Evolutionary conservation across 768 basidiomycete species (phyloP), one percentile per base, ranked within the genome.

Genomic region (Russula sp.): DNA sequence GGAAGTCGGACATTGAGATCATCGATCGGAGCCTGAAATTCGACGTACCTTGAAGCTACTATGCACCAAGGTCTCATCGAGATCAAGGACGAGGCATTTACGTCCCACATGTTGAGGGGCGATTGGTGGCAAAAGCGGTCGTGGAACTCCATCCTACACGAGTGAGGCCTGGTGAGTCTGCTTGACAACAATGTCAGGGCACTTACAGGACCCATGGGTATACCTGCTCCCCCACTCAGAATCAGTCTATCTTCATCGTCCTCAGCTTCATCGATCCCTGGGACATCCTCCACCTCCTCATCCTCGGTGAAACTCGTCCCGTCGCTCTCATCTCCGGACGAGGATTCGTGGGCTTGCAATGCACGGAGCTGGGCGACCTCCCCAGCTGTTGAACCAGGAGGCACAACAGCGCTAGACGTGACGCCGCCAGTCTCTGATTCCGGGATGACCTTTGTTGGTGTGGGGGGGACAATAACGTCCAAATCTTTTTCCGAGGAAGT

Each of bases 11-110:
- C 60, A 56, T 38, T 43, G 42, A 16, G 25, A 22, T 45, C 42
- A 22, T 45, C 42, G 35, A 56, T 34, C 42, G 22, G 51, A 7
- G 41, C 13, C 5, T 14, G 20, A 42, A 41, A 58, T 41, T 63
- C 25, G 13, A 60, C 76, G 43, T 64, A 96, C 96, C 85, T 98
- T 99, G 84, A 99, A 98, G 73, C 92, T 95, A 70, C 90, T 93
- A 75, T 98, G 96, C 22, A 98, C 87, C 20, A 99, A 79, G 3
- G 97, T 99, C 75, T 99, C 96, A 68, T 99, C 96, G 43, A 99
- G 80, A 75, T 99, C 97, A 29, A 99, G 82, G 46, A 98, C 94
- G 11, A 98, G 81, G 69, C 97, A 98, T 76, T 99, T 99, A 59
- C 93, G 79, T 35, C 96, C 96, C 36, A 76, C 81, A 68, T 96